Percentiles rank a stretch among this genome's conserved stretches.
Conservation (phyloP, 2,329 filamentous ascomycete species). For the Colletotrichum sp. region DNA sequence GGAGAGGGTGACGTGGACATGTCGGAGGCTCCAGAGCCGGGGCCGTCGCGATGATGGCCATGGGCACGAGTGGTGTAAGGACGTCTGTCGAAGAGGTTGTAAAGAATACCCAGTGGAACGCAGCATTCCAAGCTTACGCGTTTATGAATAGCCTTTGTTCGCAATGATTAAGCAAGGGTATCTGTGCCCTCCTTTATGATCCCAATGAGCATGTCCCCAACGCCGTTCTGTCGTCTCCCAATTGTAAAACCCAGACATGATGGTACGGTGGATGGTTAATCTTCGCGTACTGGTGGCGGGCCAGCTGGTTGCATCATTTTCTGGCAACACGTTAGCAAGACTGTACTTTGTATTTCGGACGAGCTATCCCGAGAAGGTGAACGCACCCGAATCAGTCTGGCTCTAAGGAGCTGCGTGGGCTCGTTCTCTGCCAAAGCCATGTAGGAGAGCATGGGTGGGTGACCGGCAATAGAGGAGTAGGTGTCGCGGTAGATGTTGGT, state of each 20-base stretch:
- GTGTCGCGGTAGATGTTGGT: conserved; percentile 96
- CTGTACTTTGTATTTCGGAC: background rate
- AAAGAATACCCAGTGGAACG: background rate
- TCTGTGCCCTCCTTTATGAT: conserved; percentile 5
- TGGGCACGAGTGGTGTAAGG: conserved; percentile 22
- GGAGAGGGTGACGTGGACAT: conserved; percentile 25
- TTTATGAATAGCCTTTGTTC: background rate
- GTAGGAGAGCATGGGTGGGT: conserved; percentile 86
- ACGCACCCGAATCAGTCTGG: conserved; percentile 76
- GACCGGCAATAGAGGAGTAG: conserved; percentile 86
- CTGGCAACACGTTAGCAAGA: conserved; percentile 34
- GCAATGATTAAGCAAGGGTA: conserved; percentile 55
- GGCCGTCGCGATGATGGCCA: conserved; percentile 21
- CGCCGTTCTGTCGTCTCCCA: background rate
- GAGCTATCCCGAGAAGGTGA: background rate
- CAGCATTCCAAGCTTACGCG: background rate
- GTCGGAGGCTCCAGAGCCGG: conserved; percentile 5
- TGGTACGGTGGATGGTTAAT: conserved; percentile 20
- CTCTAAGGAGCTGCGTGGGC: conserved; percentile 78
- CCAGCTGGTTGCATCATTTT: conserved; percentile 72
- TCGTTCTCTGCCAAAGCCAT: conserved; percentile 91
- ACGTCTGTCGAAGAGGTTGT: background rate
- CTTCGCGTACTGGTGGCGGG: conserved; percentile 62
- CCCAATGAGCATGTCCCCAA: background rate
- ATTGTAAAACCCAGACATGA: background rate